A percentile compares a stretch with the other conserved stretches of the same genome.
phyloP scores from a whole-genome alignment of 495 filamentous ascomycete genomes.

The Neurospora tetraspora region DNA sequence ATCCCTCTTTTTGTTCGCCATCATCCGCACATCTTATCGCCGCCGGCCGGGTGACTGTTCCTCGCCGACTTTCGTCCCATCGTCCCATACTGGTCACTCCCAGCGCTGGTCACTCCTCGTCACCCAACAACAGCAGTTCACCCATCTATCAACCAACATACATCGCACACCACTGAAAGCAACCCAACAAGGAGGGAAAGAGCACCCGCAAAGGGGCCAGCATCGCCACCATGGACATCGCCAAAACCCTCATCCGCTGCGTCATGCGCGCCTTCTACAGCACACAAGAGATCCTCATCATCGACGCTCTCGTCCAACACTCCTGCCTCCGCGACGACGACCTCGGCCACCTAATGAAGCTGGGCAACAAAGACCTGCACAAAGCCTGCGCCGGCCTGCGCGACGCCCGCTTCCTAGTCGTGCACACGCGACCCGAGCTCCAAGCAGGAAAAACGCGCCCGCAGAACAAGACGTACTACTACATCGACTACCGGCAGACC shows the following conservation, averaged over 20 bases:
- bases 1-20: background rate
- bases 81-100: background rate
- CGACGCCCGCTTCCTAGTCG: conserved; percentile 75
- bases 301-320: conserved; percentile 90
- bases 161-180: background rate
- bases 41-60: background rate
- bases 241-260: conserved; percentile 77
- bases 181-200: background rate
- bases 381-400: conserved; percentile 73
- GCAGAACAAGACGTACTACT: conserved; percentile 85
- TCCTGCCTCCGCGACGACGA: conserved; percentile 82
- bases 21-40: background rate
- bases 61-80: background rate
- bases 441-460: conserved; percentile 73
- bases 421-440: conserved; percentile 72
- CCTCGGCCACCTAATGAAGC: conserved; percentile 70
- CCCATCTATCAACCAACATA: background rate
- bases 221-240: conserved; percentile 59
- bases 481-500: conserved; percentile 85
- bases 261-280: conserved; percentile 89
- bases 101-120: background rate
- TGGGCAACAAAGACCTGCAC: conserved; percentile 81
- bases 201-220: background rate
- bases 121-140: background rate
- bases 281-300: conserved; percentile 73